Evolutionary conservation across 1,139 yeast species (phyloP).

Genomic region (Magnusiomyces fungicola): DNA sequence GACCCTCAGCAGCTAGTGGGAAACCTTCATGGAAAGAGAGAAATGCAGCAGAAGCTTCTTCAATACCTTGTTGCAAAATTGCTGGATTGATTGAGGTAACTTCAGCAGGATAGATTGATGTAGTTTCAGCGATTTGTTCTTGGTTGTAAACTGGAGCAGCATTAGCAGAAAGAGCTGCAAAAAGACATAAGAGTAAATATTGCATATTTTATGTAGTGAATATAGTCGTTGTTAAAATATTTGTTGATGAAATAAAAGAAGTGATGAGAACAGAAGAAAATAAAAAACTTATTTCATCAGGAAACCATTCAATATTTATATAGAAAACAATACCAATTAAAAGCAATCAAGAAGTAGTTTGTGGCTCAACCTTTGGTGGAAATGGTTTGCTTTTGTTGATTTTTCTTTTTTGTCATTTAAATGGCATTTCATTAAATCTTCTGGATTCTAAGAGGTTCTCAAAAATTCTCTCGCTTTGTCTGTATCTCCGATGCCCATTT

Average conservation of each 20-base stretch:
- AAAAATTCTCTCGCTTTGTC: too few species aligned
- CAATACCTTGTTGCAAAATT: neutral
- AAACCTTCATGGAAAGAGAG: neutral
- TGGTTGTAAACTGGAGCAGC: neutral
- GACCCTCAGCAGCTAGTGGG: neutral
- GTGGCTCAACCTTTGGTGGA: too few species aligned
- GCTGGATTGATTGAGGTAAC: neutral
- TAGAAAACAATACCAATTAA: too few species aligned
- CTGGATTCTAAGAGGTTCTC: too few species aligned
- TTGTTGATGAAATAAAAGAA: neutral
- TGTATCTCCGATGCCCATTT: too few species aligned
- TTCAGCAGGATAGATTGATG: too few species aligned
- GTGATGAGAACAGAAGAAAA: neutral
- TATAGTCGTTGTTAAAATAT: neutral
- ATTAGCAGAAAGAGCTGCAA: neutral
- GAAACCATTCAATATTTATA: too few species aligned
- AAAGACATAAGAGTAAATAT: neutral
- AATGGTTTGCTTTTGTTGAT: too few species aligned
- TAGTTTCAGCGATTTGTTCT: too few species aligned
- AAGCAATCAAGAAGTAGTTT: too few species aligned
- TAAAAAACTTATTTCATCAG: neutral
- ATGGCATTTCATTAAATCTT: too few species aligned
- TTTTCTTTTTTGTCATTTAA: too few species aligned
- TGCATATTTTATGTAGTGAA: neutral
- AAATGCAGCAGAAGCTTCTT: neutral